Evolutionary conservation across 768 basidiomycete genomes (phyloP).

Genomic region (Sporobolomyces phaffii): DNA sequence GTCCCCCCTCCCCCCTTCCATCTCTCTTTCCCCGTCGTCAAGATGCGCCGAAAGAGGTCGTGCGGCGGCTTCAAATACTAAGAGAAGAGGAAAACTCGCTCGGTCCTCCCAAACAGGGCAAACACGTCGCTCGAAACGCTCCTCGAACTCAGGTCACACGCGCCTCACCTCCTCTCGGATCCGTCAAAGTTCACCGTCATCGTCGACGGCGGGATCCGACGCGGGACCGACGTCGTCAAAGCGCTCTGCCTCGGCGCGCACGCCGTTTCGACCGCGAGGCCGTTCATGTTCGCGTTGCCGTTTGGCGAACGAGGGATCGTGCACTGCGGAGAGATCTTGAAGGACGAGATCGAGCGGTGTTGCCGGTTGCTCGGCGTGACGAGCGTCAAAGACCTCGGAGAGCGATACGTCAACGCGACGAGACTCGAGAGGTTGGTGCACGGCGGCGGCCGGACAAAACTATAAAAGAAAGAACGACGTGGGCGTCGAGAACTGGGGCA

Average conservation of each 20-base stretch:
- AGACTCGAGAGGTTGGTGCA: constrained; percentile 11
- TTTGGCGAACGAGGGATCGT: constrained; percentile 47
- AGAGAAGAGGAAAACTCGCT: no score
- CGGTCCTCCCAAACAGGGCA: no score
- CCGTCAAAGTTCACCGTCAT: constrained; percentile 46
- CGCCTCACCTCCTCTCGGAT: constrained; percentile 47
- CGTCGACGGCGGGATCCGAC: constrained; percentile 52
- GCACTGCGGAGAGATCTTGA: constrained; percentile 40
- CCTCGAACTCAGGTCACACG: constrained; percentile 37
- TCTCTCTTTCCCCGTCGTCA: neutral
- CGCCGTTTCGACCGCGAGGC: constrained; percentile 77
- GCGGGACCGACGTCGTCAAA: constrained; percentile 53
- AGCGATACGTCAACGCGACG: constrained; percentile 11
- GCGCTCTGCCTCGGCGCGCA: constrained; percentile 60
- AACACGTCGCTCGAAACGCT: constrained; percentile 24
- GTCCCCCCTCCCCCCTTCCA: neutral
- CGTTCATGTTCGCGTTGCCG: constrained; percentile 66
- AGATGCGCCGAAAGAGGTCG: no score
- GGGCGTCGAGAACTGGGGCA: no score
- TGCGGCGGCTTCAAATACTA: no score
- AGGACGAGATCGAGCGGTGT: constrained; percentile 48
- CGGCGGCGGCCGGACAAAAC: no score
- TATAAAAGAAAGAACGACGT: no score
- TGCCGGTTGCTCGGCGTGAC: constrained; percentile 49
- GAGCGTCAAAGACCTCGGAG: constrained; percentile 46